Base-by-base conservation (phyloP, 805 yeast species). In the Spencermartinsiella europaea region DNA sequence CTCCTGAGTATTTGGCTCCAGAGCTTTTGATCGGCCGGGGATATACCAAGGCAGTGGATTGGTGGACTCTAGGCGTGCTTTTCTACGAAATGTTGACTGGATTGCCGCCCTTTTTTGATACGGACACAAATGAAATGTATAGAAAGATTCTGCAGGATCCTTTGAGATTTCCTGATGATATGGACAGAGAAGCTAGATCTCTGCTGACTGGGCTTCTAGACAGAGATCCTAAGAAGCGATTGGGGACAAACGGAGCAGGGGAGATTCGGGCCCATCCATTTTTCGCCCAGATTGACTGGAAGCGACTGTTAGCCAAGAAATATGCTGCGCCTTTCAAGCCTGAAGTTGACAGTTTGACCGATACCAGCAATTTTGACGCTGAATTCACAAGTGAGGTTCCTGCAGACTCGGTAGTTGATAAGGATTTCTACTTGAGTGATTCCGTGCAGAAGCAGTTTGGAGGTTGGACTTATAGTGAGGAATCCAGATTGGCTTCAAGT, bases 361-460 rank as follows among this genome's bases (percentile, higher is more conserved):
- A 93, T 61, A 93, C 98, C 1, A 84, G 95, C 17, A 93, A 93
- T 65, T 93, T 93, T 60, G 96, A 91, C 63, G 78, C 81, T 53
- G 74, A 70, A 61, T 93, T 93, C 62, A 93, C 99, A 3, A 83
- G 74, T 59, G 98, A 93, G 60, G 80, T 83, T 57, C 98, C 99
- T 3, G 83, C 87, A 55, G 99, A 93, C 64, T 85, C 95, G 51
- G 97, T 93, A 10, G 96, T 90, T 15, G 95, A 90, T 63, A 95
- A 87, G 60, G 70, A 66, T 50, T 62, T 55, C 40, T 87, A 77
- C 56, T 74, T 93, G 52, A 85, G 95, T 60, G 98, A 89, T 57
- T 80, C 90, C 58, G 96, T 93, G n/a, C 99, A 93, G 67, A 81
- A 85, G 63, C 98, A 93, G 68, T 93, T 93, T 72, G 98, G 96